Evolutionary conservation across 2,329 filamentous ascomycete genomes (phyloP).

Genomic region (Hypoxylon sp.): DNA sequence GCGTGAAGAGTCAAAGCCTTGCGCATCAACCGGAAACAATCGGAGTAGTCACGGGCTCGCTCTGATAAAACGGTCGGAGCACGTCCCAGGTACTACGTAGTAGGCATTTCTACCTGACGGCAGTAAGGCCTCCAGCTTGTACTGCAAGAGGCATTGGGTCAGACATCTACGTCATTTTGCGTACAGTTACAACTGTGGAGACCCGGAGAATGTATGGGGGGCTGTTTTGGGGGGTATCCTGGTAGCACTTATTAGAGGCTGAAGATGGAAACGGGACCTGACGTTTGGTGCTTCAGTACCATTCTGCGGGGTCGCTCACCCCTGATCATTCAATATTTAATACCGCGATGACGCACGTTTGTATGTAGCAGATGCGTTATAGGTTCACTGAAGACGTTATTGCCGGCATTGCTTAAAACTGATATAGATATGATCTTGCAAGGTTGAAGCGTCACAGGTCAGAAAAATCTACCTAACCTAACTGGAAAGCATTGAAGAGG

Average conservation of each 20-base stretch:
- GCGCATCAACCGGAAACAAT: constrained; percentile 39
- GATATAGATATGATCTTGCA: neutral
- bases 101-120: constrained; percentile 40
- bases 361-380: neutral
- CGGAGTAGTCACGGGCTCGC: constrained; percentile 25
- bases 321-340: constrained; percentile 14
- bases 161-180: constrained; percentile 33
- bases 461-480: constrained; percentile 17
- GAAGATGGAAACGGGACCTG: constrained; percentile 24
- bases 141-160: constrained; percentile 7
- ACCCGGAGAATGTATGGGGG: constrained; percentile 24
- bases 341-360: constrained; percentile 26
- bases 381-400: constrained; percentile 13
- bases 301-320: constrained; percentile 30
- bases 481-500: constrained; percentile 15
- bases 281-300: neutral
- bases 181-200: constrained; percentile 25
- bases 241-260: constrained; percentile 35
- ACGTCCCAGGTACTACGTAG: constrained; percentile 30
- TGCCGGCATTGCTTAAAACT: constrained; percentile 15
- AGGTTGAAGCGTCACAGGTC: constrained; percentile 6
- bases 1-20: constrained; percentile 12
- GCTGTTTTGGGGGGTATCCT: constrained; percentile 17
- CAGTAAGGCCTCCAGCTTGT: constrained; percentile 8
- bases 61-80: constrained; percentile 9